These are phyloP conservation scores for Ceratorhiza oryzae-sativae DNA, from an alignment of 1,284 basidiomycete species.

Conservation along the genomic window DNA sequence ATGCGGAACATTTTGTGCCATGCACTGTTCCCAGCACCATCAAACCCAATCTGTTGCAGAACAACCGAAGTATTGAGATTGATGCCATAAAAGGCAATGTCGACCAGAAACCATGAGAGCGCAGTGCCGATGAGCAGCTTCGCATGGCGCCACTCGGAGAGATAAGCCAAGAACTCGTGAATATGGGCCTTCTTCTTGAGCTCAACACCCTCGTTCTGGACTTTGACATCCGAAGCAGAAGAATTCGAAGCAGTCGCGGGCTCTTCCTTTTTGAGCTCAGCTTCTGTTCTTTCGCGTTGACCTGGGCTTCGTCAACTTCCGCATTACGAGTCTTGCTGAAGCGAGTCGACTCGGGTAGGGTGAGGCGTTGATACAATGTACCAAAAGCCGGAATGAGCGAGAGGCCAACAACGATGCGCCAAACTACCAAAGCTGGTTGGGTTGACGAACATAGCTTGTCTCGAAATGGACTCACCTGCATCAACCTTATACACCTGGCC, in stretches of 20 bases:
- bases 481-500: constrained; percentile 68
- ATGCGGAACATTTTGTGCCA: constrained; percentile 72
- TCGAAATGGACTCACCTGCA: constrained; percentile 57
- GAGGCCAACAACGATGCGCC: constrained; percentile 75
- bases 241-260: constrained; percentile 36
- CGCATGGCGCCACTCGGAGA: constrained; percentile 67
- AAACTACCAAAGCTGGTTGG: constrained; percentile 51
- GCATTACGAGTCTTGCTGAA: constrained; percentile 57
- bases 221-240: constrained; percentile 34
- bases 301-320: constrained; percentile 38
- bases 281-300: constrained; percentile 44
- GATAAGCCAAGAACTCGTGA: constrained; percentile 61
- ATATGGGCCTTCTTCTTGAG: constrained; percentile 40
- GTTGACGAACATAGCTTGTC: background rate
- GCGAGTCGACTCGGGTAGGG: constrained; percentile 72
- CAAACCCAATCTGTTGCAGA: constrained; percentile 70
- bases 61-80: constrained; percentile 81
- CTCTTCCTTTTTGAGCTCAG: constrained; percentile 43
- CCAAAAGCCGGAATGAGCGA: constrained; percentile 70
- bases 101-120: constrained; percentile 64
- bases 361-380: constrained; percentile 78
- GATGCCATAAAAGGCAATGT: constrained; percentile 77
- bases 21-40: constrained; percentile 60
- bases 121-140: constrained; percentile 70
- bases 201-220: constrained; percentile 43